phyloP scores from a whole-genome alignment of 2,329 filamentous ascomycete genomes.

The Aspergillus fijiensis region DNA sequence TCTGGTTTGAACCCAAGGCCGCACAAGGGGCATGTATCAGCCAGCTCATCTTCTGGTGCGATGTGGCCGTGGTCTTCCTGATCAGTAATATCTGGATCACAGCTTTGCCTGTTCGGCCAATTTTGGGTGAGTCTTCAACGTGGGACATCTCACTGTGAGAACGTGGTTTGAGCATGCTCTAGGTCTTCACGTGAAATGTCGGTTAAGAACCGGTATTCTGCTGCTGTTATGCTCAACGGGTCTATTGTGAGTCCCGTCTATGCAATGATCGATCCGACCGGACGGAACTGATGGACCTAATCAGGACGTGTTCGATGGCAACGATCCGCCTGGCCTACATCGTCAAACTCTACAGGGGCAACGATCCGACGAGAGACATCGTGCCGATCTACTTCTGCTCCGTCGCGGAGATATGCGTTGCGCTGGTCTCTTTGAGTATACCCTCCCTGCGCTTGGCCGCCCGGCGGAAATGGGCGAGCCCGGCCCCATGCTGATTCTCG shows the following conservation, averaged over 20 bases:
- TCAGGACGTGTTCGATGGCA: not conserved
- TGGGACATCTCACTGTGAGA: not conserved
- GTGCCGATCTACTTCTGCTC: not conserved
- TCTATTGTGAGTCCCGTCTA: not conserved
- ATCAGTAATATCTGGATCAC: constrained; percentile 1
- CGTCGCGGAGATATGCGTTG: not conserved
- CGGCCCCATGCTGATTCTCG: no score
- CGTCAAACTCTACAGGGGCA: not conserved
- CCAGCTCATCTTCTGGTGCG: not conserved
- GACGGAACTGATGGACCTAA: not conserved
- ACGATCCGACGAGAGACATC: not conserved
- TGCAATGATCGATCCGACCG: not conserved
- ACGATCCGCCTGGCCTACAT: not conserved
- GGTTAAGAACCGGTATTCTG: not conserved
- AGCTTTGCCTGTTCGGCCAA: not conserved
- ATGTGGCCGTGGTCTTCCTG: not conserved
- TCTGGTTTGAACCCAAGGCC: not conserved
- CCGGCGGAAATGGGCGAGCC: no score
- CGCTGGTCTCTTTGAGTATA: not conserved
- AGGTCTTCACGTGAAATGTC: not conserved
- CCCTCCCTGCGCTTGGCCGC: not conserved
- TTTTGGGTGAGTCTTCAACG: not conserved
- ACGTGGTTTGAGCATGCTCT: not conserved
- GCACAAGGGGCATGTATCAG: no score
- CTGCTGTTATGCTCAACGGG: not conserved